These are phyloP conservation scores for Thelonectria blattea DNA, from an alignment of 2,329 filamentous ascomycete genomes.

Conservation along the genomic window DNA sequence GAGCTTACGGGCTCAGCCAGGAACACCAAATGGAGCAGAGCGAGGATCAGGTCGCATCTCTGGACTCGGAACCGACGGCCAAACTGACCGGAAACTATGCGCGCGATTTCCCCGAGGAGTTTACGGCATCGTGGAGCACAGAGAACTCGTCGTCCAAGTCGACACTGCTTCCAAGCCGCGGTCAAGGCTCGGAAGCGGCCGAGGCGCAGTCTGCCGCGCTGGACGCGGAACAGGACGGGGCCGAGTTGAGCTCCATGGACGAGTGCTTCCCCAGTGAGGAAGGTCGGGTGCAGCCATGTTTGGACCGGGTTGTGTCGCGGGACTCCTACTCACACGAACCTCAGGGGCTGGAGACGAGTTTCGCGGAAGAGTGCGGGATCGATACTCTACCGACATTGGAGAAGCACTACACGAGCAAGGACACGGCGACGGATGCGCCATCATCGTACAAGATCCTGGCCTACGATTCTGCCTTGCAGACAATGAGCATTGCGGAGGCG, in stretches of 20 bases:
- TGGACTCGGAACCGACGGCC: slow-evolving; percentile 7
- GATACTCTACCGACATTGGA: slow-evolving; percentile 45
- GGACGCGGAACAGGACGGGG: slow-evolving; percentile 34
- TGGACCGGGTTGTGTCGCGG: slow-evolving; percentile 35
- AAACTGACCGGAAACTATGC: slow-evolving; percentile 54
- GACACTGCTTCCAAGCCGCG: slow-evolving; percentile 32
- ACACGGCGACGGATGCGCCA: slow-evolving; percentile 14
- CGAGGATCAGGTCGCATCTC: slow-evolving; percentile 19
- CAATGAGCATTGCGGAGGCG: slow-evolving; percentile 65
- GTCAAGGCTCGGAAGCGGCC: neutral
- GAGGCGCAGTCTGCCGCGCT: neutral
- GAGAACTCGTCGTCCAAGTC: slow-evolving; percentile 37
- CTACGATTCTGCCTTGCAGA: slow-evolving; percentile 65
- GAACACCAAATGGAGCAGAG: slow-evolving; percentile 11
- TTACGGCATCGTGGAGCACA: slow-evolving; percentile 49
- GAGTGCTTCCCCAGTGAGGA: slow-evolving; percentile 46
- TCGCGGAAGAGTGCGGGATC: slow-evolving; percentile 49
- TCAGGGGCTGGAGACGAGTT: slow-evolving; percentile 56
- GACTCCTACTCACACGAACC: slow-evolving; percentile 53
- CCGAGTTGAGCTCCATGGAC: slow-evolving; percentile 48
- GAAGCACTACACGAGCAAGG: slow-evolving; percentile 39
- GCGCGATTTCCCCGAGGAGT: slow-evolving; percentile 61
- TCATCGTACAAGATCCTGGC: slow-evolving; percentile 67
- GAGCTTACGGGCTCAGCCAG: slow-evolving; percentile 33
- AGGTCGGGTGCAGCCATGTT: slow-evolving; percentile 38